Evolutionary conservation across 1,284 basidiomycete species (phyloP).

Genomic region (Athelia sp.): DNA sequence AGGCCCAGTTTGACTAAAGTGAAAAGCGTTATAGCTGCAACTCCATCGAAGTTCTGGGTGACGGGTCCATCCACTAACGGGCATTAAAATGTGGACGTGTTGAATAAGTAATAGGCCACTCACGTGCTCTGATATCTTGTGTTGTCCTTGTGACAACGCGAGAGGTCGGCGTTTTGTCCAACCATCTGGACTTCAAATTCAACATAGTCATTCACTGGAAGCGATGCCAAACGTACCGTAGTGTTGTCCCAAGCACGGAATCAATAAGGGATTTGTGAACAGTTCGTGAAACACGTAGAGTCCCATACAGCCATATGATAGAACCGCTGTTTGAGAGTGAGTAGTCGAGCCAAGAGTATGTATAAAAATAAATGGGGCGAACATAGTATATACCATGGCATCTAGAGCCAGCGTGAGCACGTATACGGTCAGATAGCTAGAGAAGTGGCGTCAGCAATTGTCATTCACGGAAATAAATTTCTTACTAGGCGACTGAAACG

Average conservation of each 20-base stretch:
- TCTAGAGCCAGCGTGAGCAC: conserved; percentile 12
- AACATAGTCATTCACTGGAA: neutral
- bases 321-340: conserved; percentile 34
- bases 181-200: conserved; percentile 27
- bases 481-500: conserved; percentile 26
- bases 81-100: conserved; percentile 25
- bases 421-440: conserved; percentile 36
- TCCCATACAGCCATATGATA: conserved; percentile 25
- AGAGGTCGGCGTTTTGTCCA: conserved; percentile 50
- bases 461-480: neutral
- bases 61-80: conserved; percentile 12
- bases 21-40: conserved; percentile 15
- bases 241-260: conserved; percentile 50
- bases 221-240: conserved; percentile 25
- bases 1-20: conserved; percentile 30
- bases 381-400: conserved; percentile 16
- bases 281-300: conserved; percentile 46
- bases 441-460: neutral
- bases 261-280: conserved; percentile 56
- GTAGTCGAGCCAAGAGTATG: no score
- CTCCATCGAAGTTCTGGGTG: conserved; percentile 8
- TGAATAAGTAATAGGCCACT: conserved; percentile 14
- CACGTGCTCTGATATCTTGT: conserved; percentile 8
- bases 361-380: no score
- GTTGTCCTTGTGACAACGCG: conserved; percentile 39